Conservation (phyloP, 2,329 filamentous ascomycete genomes). For the Calonectria fujianensis region DNA sequence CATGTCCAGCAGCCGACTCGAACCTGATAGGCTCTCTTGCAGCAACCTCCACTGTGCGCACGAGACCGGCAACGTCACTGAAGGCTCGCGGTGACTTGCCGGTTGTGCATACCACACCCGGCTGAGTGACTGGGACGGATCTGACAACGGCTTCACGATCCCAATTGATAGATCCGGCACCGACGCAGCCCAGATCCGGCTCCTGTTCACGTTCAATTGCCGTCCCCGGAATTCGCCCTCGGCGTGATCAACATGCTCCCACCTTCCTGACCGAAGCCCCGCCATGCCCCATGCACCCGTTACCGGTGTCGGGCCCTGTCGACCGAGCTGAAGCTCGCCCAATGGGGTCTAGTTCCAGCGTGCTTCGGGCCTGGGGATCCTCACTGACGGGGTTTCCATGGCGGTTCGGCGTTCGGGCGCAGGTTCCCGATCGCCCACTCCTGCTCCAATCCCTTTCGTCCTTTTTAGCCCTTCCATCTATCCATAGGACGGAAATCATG, state of each 20-base stretch:
- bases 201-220: not conserved
- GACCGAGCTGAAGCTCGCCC: constrained; percentile 48
- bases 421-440: constrained; percentile 35
- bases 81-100: constrained; percentile 49
- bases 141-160: constrained; percentile 10
- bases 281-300: constrained; percentile 31
- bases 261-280: constrained; percentile 36
- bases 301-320: constrained; percentile 48
- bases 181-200: not conserved
- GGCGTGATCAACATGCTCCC: constrained; percentile 10
- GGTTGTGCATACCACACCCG: constrained; percentile 35
- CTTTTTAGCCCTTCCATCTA: constrained; percentile 40
- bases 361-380: constrained; percentile 34
- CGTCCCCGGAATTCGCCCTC: constrained; percentile 19
- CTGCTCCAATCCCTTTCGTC: constrained; percentile 38
- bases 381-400: constrained; percentile 30
- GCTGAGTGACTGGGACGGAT: constrained; percentile 17
- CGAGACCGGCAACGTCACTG: constrained; percentile 39
- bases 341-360: constrained; percentile 28
- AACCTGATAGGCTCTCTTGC: constrained; percentile 51
- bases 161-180: constrained; percentile 20
- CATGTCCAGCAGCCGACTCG: constrained; percentile 40
- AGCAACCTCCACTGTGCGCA: constrained; percentile 33
- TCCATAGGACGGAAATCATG: constrained; percentile 28
- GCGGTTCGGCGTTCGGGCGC: constrained; percentile 35